Conservation (phyloP, 75 land plant genomes). For the Ceratopteris richardii region DNA sequence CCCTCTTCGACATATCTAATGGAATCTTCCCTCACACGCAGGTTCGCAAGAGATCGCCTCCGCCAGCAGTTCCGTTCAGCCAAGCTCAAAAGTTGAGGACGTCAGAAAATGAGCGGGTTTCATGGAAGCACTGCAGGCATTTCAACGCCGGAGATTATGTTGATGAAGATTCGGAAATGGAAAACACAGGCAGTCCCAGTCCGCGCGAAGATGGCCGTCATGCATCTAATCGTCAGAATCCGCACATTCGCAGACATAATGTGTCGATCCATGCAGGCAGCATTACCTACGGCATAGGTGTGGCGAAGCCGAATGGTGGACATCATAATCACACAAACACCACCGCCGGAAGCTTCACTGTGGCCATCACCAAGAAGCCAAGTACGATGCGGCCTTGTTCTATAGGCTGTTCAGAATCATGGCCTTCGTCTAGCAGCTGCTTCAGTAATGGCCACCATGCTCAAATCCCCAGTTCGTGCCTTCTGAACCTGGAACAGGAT, state of each 20-base stretch:
- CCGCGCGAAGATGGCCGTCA: too few species aligned
- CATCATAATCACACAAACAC: too few species aligned
- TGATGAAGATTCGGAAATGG: too few species aligned
- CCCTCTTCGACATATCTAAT: conserved; percentile 10
- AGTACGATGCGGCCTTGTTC: not conserved
- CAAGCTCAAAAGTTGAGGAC: too few species aligned
- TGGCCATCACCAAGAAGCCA: conserved; percentile 3
- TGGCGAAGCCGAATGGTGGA: not conserved
- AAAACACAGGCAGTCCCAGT: too few species aligned
- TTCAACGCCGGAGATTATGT: too few species aligned
- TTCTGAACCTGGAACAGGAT: not conserved
- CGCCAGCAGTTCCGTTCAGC: not conserved
- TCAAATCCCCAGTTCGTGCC: not conserved
- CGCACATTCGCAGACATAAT: too few species aligned
- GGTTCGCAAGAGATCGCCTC: not conserved
- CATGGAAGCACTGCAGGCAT: too few species aligned
- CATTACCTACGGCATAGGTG: not conserved
- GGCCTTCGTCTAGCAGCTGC: conserved; percentile 2
- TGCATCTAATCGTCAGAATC: too few species aligned
- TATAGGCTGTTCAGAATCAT: not conserved
- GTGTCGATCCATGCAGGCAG: not conserved
- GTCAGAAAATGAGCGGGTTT: too few species aligned
- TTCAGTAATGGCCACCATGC: not conserved
- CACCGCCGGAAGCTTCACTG: not conserved
- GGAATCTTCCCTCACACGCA: not conserved